Evolutionary conservation across 73 alveolate species (phyloP), one percentile per base, ranked within the genome.

Genomic region (Paramecium sonneborni): DNA sequence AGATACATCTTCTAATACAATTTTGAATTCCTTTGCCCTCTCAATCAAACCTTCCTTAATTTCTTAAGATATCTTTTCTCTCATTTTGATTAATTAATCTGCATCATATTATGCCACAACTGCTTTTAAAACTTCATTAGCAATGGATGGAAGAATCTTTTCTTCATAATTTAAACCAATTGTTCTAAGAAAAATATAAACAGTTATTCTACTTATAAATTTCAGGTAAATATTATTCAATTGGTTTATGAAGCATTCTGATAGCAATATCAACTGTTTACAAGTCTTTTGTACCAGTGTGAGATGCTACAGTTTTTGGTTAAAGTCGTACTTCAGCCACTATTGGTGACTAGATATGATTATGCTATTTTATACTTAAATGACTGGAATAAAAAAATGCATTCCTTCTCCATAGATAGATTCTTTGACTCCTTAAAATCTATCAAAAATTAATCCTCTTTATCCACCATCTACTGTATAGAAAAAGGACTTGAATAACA

Each of bases 401-500:
- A 96, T 93, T 38, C 98, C 98, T 88, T 96, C 99, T 30, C 98
- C 97, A 28, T 93, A 89, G 74, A 95, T 87, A 57, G 89, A 69
- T 48, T 74, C 91, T 43, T 84, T 76, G 11, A 96, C 95, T 91
- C 99, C 99, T 67, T 85, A 62, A 85, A 90, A 68, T 70, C 95
- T 62, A 72, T 96, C 97, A 85, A 95, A 96, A 21, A 95, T 76
- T 57, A 96, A 91, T 11, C 96, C 99, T 88, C 99, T 85, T 76
- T 96, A 94, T 15, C 99, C 99, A 21, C 97, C 99, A 57, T 96
- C 98, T n/a, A 95, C 97, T n/a, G 94, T 95, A 88, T 92, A 95
- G 82, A 92, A 74, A 92, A 93, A 95, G 44, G 90, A 41, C 28
- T 79, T 79, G 0, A 79, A 44, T 44, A 32, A 12, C 1, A 79